phyloP scores from a whole-genome alignment of 352 stramenopile genomes.

The Phytophthora ramorum region DNA sequence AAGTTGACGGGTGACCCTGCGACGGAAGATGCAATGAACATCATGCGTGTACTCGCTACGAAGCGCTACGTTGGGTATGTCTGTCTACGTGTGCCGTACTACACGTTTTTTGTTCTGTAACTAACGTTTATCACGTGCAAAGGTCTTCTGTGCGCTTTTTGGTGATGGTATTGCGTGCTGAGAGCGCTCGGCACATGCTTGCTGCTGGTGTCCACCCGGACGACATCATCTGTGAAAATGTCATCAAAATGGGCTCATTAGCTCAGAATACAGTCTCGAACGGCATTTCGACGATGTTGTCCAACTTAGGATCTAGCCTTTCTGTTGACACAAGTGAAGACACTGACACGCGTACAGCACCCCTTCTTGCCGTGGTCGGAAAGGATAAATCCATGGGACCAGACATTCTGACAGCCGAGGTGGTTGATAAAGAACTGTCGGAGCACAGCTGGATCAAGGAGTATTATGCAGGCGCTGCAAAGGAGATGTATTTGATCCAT shows the following conservation, averaged over 20 bases:
- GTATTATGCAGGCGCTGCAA: slow-evolving; percentile 80
- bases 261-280: slow-evolving; percentile 79
- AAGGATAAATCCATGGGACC: slow-evolving; percentile 41
- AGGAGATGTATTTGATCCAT: slow-evolving; percentile 88
- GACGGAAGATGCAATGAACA: slow-evolving; percentile 85
- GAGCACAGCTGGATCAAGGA: slow-evolving; percentile 66
- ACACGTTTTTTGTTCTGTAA: not conserved
- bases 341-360: slow-evolving; percentile 5
- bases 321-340: slow-evolving; percentile 56
- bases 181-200: slow-evolving; percentile 82
- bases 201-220: slow-evolving; percentile 77
- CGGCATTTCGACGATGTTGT: slow-evolving; percentile 85
- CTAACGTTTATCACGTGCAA: slow-evolving; percentile 19
- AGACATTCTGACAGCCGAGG: slow-evolving; percentile 28
- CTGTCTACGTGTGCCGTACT: not conserved
- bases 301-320: slow-evolving; percentile 83
- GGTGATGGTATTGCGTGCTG: slow-evolving; percentile 78
- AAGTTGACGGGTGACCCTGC: slow-evolving; percentile 76
- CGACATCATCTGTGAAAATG: slow-evolving; percentile 88
- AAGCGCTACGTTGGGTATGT: slow-evolving; percentile 78
- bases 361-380: slow-evolving; percentile 23
- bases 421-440: slow-evolving; percentile 20
- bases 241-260: slow-evolving; percentile 90
- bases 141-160: slow-evolving; percentile 71
- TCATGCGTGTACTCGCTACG: slow-evolving; percentile 80